Evolutionary conservation across 805 yeast genomes (phyloP).

Genomic region (Osmozyma mogii): DNA sequence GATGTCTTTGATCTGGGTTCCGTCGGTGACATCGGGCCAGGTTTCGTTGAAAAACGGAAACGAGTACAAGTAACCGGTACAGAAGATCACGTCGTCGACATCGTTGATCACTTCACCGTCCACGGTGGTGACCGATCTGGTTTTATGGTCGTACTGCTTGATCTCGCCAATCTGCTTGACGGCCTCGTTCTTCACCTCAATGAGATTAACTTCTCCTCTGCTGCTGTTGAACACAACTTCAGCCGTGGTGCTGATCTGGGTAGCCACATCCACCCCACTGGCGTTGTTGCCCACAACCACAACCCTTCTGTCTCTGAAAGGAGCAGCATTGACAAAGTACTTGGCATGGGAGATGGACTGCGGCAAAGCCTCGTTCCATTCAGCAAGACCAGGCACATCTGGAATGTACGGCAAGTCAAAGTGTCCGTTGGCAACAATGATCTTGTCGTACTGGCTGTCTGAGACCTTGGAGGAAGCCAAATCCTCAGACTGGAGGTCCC

Average conservation of each 20-base stretch:
- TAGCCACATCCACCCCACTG: conserved; percentile 67
- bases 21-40: conserved; percentile 9
- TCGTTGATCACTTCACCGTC: conserved; percentile 15
- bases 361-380: conserved; percentile 39
- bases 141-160: conserved; percentile 13
- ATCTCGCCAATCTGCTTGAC: conserved; percentile 22
- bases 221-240: conserved; percentile 19
- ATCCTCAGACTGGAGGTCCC: conserved; percentile 6
- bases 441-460: conserved; percentile 42
- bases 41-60: conserved; percentile 32
- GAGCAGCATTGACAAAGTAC: conserved; percentile 40
- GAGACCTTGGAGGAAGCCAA: conserved; percentile 1
- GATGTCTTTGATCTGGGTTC: conserved; percentile 6
- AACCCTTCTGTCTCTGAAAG: conserved; percentile 41
- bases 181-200: conserved; percentile 67
- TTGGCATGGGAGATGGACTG: conserved; percentile 50
- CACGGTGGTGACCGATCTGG: conserved; percentile 7
- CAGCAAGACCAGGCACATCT: conserved; percentile 42
- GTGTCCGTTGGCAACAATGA: conserved; percentile 58
- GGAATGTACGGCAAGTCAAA: conserved; percentile 59
- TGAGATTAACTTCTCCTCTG: conserved; percentile 25
- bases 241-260: conserved; percentile 42
- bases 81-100: conserved; percentile 35
- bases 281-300: conserved; percentile 70
- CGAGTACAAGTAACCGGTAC: conserved; percentile 46